A percentile compares a stretch with the other conserved stretches of the same genome.
Conservation (phyloP, 306 rosid genomes). For the Trifolium repens region DNA sequence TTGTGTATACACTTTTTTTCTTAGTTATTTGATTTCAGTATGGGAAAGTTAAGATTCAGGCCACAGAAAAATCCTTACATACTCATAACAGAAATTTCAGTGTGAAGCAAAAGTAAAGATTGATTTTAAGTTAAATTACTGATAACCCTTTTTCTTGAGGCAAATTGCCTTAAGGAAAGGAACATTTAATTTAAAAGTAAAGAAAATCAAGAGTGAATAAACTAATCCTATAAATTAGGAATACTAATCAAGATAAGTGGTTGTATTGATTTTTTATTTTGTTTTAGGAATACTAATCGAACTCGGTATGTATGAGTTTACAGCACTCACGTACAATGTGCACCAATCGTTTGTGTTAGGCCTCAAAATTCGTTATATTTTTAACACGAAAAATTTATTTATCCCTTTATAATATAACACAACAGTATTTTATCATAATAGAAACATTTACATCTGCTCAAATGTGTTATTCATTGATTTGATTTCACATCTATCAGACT, state of each 20-base stretch:
- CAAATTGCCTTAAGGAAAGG: neutral
- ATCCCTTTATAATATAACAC: neutral
- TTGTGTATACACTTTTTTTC: neutral
- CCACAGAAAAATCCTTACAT: neutral
- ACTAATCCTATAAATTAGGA: neutral
- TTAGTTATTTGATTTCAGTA: too few species aligned
- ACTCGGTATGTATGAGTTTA: too few species aligned
- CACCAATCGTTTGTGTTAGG: too few species aligned
- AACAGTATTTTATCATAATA: slow-evolving; percentile 1
- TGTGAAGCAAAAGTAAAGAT: too few species aligned
- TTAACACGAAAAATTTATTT: too few species aligned
- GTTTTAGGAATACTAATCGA: too few species aligned
- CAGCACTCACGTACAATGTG: too few species aligned
- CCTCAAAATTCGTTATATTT: too few species aligned
- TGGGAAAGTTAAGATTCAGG: too few species aligned
- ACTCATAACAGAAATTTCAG: neutral
- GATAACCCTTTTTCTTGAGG: slow-evolving; percentile 1
- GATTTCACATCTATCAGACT: slow-evolving; percentile 34
- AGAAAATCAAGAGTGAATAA: neutral
- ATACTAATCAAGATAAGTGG: neutral
- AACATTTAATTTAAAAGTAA: neutral
- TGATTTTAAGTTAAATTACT: neutral
- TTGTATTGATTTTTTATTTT: neutral
- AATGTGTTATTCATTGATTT: slow-evolving; percentile 28
- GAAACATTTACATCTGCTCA: neutral